These are phyloP conservation scores for Secale cereale DNA, from an alignment of 176 grass and related monocot genomes.

Conservation along the genomic window DNA sequence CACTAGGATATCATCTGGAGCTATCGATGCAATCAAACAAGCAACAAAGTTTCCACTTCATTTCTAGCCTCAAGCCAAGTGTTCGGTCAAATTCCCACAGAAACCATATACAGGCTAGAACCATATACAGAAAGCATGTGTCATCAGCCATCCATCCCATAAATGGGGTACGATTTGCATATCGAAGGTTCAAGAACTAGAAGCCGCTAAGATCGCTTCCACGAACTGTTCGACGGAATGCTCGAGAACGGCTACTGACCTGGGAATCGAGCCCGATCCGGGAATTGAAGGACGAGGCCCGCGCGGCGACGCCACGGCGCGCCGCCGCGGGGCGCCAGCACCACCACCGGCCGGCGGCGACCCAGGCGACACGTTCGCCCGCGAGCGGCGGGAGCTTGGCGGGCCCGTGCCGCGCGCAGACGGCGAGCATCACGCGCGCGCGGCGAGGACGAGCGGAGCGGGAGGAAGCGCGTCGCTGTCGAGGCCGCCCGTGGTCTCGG, in stretches of 20 bases:
- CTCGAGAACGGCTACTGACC: constrained; percentile 38
- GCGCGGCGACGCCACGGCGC: constrained; percentile 39
- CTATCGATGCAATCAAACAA: constrained; percentile 5
- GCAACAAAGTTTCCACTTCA: constrained; percentile 24
- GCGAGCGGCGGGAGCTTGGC: constrained; percentile 30
- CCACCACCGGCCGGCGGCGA: constrained; percentile 32
- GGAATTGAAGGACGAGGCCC: constrained; percentile 50
- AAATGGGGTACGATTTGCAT: neutral
- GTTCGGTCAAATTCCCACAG: neutral
- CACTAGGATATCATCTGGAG: neutral
- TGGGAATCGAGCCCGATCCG: constrained; percentile 85
- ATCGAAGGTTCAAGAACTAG: neutral
- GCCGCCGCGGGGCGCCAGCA: constrained; percentile 12
- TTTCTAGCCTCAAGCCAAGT: neutral
- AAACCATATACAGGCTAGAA: neutral
- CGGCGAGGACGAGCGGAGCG: neutral
- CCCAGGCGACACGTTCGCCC: constrained; percentile 24
- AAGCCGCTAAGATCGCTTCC: neutral
- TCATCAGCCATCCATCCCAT: neutral
- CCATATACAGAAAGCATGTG: neutral
- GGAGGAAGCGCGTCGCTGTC: neutral
- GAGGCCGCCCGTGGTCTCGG: constrained; percentile 7
- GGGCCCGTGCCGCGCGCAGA: constrained; percentile 43
- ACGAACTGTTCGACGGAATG: constrained; percentile 34
- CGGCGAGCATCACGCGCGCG: constrained; percentile 50